Conservation (phyloP, 345 rosid species). For the Luvunga scandens region DNA sequence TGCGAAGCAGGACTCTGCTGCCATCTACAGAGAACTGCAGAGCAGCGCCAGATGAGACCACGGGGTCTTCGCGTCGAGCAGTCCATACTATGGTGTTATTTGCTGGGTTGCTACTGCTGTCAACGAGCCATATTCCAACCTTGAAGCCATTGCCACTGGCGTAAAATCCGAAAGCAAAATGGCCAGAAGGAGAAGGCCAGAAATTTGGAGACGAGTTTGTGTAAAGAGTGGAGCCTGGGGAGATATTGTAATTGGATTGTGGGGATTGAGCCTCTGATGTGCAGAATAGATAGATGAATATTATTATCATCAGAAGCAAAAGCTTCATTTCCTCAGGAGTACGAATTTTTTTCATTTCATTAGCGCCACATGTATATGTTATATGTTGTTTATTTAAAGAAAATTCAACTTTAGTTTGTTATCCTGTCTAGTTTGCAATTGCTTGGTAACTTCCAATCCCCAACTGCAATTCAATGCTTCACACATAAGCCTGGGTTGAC, state of each 20-base stretch:
- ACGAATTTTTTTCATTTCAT: neutral
- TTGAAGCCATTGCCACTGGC: neutral
- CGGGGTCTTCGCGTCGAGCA: neutral
- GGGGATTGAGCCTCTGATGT: neutral
- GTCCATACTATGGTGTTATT: neutral
- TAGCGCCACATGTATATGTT: neutral
- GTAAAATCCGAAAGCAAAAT: too few relatives aligned
- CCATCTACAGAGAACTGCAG: neutral
- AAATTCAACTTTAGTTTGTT: too few relatives aligned
- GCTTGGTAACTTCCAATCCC: too few relatives aligned
- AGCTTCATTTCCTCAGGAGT: too few relatives aligned
- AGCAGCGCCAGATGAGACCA: neutral
- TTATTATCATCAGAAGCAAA: neutral
- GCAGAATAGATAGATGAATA: neutral
- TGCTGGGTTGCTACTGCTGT: neutral
- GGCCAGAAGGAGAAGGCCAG: too few relatives aligned
- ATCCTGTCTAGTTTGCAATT: neutral
- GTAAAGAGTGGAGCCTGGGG: conserved; percentile 5
- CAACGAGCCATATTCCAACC: conserved; percentile 6
- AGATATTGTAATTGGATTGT: neutral
- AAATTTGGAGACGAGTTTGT: neutral
- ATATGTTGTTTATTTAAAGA: neutral
- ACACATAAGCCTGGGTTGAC: too few relatives aligned
- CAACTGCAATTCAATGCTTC: too few relatives aligned
- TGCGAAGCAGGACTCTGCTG: neutral